A percentile compares a stretch with the other conserved stretches of the same genome.
phyloP scores from a whole-genome alignment of 257 asterid genomes.

The Thymus mandschuricus region DNA sequence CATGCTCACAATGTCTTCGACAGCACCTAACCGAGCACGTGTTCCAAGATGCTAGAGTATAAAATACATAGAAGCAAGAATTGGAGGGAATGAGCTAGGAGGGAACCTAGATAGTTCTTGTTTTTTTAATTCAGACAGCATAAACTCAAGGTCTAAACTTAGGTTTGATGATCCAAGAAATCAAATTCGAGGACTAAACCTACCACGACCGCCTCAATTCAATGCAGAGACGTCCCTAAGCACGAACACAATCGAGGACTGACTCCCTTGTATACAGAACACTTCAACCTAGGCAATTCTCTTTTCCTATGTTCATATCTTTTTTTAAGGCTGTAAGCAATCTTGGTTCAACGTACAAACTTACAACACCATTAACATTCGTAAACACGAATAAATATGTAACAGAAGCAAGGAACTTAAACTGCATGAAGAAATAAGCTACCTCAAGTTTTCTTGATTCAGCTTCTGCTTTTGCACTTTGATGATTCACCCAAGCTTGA shows the following conservation, averaged over 20 bases:
- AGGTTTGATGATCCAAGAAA: neutral
- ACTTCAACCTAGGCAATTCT: constrained; percentile 1
- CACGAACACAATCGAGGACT: neutral
- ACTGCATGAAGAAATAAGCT: constrained; percentile 13
- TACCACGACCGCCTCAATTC: neutral
- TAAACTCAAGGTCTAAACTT: neutral
- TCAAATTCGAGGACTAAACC: neutral
- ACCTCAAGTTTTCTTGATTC: constrained; percentile 99
- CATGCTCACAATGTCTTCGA: neutral
- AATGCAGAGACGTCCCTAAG: neutral
- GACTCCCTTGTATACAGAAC: neutral
- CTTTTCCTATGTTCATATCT: neutral
- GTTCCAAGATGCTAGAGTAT: neutral
- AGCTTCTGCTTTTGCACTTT: constrained; percentile 97
- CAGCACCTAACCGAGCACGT: neutral
- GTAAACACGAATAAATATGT: too few relatives aligned
- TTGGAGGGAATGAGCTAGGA: neutral
- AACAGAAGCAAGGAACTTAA: neutral
- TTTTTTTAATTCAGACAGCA: neutral
- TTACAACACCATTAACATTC: too few relatives aligned
- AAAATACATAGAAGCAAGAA: neutral
- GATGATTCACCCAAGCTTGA: constrained; percentile 97
- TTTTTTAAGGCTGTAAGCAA: too few relatives aligned
- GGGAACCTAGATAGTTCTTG: neutral
- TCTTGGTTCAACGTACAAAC: neutral